phyloP scores from a whole-genome alignment of 2,329 filamentous ascomycete species.

The Fusarium veterinarium region DNA sequence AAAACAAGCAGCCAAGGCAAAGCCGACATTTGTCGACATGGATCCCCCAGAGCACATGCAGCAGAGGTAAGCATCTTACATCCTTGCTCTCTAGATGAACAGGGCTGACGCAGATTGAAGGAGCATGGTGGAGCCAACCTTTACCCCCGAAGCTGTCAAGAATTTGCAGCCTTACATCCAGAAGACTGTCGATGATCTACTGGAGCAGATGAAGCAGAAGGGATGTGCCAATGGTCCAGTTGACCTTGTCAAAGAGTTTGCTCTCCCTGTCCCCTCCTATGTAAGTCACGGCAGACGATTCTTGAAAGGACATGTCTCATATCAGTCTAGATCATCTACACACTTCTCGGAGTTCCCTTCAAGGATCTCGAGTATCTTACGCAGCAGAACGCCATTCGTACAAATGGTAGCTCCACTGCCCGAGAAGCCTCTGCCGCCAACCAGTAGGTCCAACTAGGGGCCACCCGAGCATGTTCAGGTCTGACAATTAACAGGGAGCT shows the following conservation, averaged over 20 bases:
- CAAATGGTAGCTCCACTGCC: constrained; percentile 60
- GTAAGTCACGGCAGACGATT: constrained; percentile 39
- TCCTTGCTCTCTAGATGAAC: accelerated
- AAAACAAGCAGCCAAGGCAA: constrained; percentile 60
- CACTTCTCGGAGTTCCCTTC: constrained; percentile 60
- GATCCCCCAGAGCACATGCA: constrained; percentile 60
- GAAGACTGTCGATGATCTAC: constrained; percentile 56
- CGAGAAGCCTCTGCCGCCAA: constrained; percentile 59
- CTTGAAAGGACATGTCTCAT: accelerated
- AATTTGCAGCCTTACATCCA: constrained; percentile 58
- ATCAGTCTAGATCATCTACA: constrained; percentile 57
- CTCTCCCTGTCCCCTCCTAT: constrained; percentile 60
- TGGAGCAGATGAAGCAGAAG: constrained; percentile 53
- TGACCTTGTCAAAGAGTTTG: constrained; percentile 60
- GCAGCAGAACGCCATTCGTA: constrained; percentile 58
- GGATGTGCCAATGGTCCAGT: constrained; percentile 52
- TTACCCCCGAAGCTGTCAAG: constrained; percentile 53
- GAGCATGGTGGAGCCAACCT: constrained; percentile 59
- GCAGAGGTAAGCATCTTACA: constrained; percentile 50
- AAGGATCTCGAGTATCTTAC: constrained; percentile 60
- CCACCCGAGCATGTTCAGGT: accelerated
- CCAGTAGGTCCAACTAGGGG: constrained; percentile 42
- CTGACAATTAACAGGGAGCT: constrained; percentile 49
- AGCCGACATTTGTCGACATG: constrained; percentile 64
- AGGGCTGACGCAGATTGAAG: constrained; percentile 34